A percentile compares a stretch with the other conserved stretches of the same genome.
phyloP scores from a whole-genome alignment of 345 rosid species.

The Cardamine occulta region DNA sequence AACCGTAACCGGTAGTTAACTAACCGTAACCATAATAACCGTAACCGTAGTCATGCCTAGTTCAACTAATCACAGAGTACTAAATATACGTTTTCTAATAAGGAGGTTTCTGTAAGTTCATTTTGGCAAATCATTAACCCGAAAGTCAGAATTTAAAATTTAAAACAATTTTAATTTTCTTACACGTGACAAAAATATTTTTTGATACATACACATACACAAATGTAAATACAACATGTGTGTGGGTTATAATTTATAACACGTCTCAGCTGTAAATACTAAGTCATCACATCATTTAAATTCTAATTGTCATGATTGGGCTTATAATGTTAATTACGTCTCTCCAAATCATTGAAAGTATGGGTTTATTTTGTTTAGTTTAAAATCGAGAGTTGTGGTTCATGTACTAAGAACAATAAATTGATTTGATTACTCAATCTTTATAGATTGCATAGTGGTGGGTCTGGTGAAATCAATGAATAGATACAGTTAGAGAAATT shows the following conservation, averaged over 20 bases:
- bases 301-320: not conserved
- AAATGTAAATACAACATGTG: no score
- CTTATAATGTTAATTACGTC: no score
- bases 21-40: no score
- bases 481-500: not conserved
- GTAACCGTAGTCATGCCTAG: no score
- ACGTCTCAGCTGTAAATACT: not conserved
- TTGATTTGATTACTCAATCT: slow-evolving; percentile 1
- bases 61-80: not conserved
- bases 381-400: not conserved
- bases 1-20: no score
- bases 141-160: no score
- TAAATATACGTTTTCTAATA: not conserved
- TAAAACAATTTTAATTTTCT: no score
- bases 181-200: no score
- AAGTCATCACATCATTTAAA: not conserved
- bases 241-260: not conserved
- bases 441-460: not conserved
- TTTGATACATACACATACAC: no score
- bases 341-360: no score
- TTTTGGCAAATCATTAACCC: not conserved
- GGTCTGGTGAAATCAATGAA: not conserved
- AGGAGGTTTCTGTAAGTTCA: slow-evolving; percentile 1
- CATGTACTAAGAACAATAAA: not conserved
- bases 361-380: not conserved